Base-by-base conservation (phyloP, 2,329 filamentous ascomycete species). In the Penicillium paneum region DNA sequence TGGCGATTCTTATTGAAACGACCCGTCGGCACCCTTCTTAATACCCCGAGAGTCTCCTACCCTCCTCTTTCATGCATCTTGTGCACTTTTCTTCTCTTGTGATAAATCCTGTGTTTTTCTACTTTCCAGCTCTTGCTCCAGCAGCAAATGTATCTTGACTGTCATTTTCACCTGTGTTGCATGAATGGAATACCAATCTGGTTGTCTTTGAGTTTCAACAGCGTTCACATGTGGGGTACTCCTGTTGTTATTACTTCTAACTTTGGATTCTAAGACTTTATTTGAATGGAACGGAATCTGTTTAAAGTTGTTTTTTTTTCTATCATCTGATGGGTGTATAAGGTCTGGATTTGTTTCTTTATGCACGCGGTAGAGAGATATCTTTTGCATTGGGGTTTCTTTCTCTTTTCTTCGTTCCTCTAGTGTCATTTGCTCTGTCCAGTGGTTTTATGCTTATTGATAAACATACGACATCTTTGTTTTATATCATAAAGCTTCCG, bases 131-230 rank as follows among this genome's bases (percentile, higher is more conserved):
- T 50, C 42, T 58, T 61, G 28, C 49, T 36, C 39, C 29, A 49
- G 42, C 40, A 45, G 50, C 57, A 57, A 54, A 52, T 64, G 55
- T 59, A 56, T 59, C 52, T 46, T 57, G 59, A 54, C 55, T 35
- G 55, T 57, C 55, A 49, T 57, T 56, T 49, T 52, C 11, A 29
- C 38, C 32, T 49, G 32, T 38, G 45, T 46, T 43, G 48, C 51
- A 49, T 57, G 51, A 31, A 53, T 57, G 38, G 40, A 47, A 52
- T 42, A 39, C 19, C 51, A 39, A 36, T 41, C 28, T 35, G 43
- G 32, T 50, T 42, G 38, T 26, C 29, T 53, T 49, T 39, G 46
- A 43, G 13, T 48, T 44, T 48, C 41, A 43, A 34, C 29, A 56
- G 49, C 45, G 59, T 57, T 59, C 35, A 62, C 55, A 61, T 60